Conservation (phyloP, 1,284 basidiomycete species). For the Microbotryum violaceum region DNA sequence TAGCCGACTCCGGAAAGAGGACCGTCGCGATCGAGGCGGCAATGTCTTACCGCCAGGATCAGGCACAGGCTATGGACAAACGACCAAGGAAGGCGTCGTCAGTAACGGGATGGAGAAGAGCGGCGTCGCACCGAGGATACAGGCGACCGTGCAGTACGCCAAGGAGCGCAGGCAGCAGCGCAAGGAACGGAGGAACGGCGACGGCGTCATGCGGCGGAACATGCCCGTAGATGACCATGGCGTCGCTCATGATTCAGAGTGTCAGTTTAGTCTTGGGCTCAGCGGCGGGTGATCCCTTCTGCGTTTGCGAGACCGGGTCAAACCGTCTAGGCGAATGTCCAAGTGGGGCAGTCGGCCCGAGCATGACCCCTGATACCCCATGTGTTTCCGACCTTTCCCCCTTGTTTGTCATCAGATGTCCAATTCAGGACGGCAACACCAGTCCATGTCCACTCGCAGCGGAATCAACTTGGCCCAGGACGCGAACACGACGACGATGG, state of each 20-base stretch:
- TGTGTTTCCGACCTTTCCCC: not conserved
- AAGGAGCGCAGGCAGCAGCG: slow-evolving; percentile 23
- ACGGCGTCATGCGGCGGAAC: slow-evolving; percentile 18
- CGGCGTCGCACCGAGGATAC: slow-evolving; percentile 18
- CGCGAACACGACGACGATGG: slow-evolving; percentile 20
- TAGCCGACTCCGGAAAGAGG: slow-evolving; percentile 17
- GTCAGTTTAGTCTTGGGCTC: slow-evolving; percentile 7
- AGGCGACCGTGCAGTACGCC: slow-evolving; percentile 21
- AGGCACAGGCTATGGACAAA: slow-evolving; percentile 4
- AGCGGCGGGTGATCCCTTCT: too few relatives aligned
- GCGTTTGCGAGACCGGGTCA: too few relatives aligned
- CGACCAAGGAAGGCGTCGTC: slow-evolving; percentile 7
- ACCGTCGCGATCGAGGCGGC: slow-evolving; percentile 9
- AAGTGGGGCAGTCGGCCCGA: too few relatives aligned
- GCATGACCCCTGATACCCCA: too few relatives aligned
- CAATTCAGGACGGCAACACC: slow-evolving; percentile 28
- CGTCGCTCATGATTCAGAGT: slow-evolving; percentile 29
- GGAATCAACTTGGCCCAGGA: not conserved
- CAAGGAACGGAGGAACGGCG: slow-evolving; percentile 11
- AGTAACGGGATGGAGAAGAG: slow-evolving; percentile 7
- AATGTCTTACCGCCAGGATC: slow-evolving; percentile 18
- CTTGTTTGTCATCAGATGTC: slow-evolving; percentile 12
- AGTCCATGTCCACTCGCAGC: slow-evolving; percentile 11
- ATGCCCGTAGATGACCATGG: slow-evolving; percentile 24
- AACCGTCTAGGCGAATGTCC: too few relatives aligned